Base-by-base conservation (phyloP, 768 basidiomycete species). In the Dendrothele bispora region DNA sequence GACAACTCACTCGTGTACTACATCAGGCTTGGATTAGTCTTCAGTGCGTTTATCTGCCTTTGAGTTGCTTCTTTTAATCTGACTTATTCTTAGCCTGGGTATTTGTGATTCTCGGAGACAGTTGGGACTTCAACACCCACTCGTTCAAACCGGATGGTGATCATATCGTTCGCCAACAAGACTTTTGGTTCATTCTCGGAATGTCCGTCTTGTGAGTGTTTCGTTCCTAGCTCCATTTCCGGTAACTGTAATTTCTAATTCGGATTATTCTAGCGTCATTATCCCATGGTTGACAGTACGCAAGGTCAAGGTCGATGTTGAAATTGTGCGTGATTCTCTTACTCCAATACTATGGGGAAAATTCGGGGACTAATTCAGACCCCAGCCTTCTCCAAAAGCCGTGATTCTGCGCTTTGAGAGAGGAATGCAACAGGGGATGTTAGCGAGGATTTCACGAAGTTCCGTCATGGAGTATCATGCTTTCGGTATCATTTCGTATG, bases 381-480 rank as follows among this genome's bases (percentile, higher is more conserved):
- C 49, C 28, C 46, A 89, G 87, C 87, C 89, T 32, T 91, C 89
- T 36, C 81, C 84, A 12, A 91, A 90, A 61, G 88, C 88, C 12
- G 88, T 83, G 5, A 71, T 91, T 37, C 71, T 91, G 53, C 84
- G 87, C 40, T 89, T 90, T 56, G 75, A 86, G 66, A 82, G 88
- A 51, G 89, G 89, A 25, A 91, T 91, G 88, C 88, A 91, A 61
- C 89, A 91, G 60, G 88, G 89, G 39, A 68, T 91, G 44, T 71
- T 91, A 39, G 81, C 86, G 58, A 84, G 89, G 57, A 81, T 91
- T 63, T 85, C 85, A 64, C 85, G 88, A 63, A 78, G 79, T 56
- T 74, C 82, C 35, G 71, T 89, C 50, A 77, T 84, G 79, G 89
- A 91, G 65, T 91, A 89, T 63, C 89, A 91, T 61, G 88, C 88